phyloP scores from a whole-genome alignment of 2,329 filamentous ascomycete genomes.

The Cryphonectria carpinicola region DNA sequence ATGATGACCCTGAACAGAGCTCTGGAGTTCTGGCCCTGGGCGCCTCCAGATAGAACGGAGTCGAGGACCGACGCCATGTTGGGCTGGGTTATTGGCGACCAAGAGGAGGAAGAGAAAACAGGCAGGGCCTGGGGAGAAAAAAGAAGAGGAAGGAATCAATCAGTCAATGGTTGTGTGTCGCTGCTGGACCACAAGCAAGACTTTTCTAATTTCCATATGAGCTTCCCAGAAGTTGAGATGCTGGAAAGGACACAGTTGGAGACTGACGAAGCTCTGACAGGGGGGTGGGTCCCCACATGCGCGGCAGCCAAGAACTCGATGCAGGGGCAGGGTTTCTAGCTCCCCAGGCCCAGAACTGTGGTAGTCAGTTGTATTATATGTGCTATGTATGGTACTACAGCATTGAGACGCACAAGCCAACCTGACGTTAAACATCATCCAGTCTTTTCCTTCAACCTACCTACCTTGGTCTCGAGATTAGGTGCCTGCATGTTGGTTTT shows the following conservation, averaged over 20 bases:
- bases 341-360: background rate
- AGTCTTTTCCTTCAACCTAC: background rate
- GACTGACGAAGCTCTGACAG: slow-evolving; percentile 24
- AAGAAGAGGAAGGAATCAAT: slow-evolving; percentile 16
- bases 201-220: slow-evolving; percentile 18
- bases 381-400: background rate
- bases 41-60: slow-evolving; percentile 72
- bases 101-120: slow-evolving; percentile 23
- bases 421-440: background rate
- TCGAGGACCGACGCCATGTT: slow-evolving; percentile 51
- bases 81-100: slow-evolving; percentile 39
- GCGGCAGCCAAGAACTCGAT: slow-evolving; percentile 27
- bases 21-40: slow-evolving; percentile 79
- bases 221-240: slow-evolving; percentile 13
- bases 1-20: slow-evolving; percentile 88
- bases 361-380: background rate
- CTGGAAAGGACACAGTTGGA: slow-evolving; percentile 34
- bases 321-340: slow-evolving; percentile 17
- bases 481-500: background rate
- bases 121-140: slow-evolving; percentile 28
- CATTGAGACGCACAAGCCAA: background rate
- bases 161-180: slow-evolving; percentile 20
- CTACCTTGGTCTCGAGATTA: background rate
- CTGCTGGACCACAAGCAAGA: slow-evolving; percentile 15
- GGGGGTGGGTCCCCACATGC: slow-evolving; percentile 17